A percentile compares a stretch with the other conserved stretches of the same genome.
phyloP scores from a whole-genome alignment of 2,329 filamentous ascomycete species.

The Ciborinia camelliae region DNA sequence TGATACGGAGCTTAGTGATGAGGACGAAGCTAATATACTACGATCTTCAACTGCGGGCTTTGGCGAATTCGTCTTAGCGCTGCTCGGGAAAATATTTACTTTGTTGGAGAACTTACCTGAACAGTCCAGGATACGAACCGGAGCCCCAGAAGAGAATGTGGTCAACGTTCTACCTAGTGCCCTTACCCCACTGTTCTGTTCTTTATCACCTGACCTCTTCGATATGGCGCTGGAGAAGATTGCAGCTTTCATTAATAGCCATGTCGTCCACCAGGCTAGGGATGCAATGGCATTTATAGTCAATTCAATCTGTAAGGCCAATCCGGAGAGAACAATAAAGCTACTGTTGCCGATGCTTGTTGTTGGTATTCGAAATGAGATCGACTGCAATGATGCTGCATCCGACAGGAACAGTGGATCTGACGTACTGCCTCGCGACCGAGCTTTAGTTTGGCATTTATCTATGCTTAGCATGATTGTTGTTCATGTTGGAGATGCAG shows the following conservation, averaged over 20 bases:
- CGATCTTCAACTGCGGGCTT: constrained; percentile 93
- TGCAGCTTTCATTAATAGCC: constrained; percentile 83
- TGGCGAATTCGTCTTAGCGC: constrained; percentile 84
- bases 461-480: constrained; percentile 98
- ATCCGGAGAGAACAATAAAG: constrained; percentile 88
- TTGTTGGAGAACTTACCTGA: constrained; percentile 93
- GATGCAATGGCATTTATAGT: constrained; percentile 99
- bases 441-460: constrained; percentile 93
- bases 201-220: constrained; percentile 88
- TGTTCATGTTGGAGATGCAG: constrained; percentile 88
- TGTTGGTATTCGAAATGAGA: constrained; percentile 89
- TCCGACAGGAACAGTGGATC: constrained; percentile 91
- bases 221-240: constrained; percentile 91
- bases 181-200: constrained; percentile 83
- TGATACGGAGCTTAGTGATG: constrained; percentile 72
- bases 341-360: constrained; percentile 87
- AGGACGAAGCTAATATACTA: constrained; percentile 82
- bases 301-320: constrained; percentile 93
- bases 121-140: constrained; percentile 78
- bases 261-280: constrained; percentile 93
- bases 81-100: constrained; percentile 92
- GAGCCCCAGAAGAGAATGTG: constrained; percentile 93
- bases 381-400: constrained; percentile 92
- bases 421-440: constrained; percentile 87
- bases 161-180: constrained; percentile 93